Conservation (phyloP, 305 asterid genomes). For the Fraxinus floribunda region DNA sequence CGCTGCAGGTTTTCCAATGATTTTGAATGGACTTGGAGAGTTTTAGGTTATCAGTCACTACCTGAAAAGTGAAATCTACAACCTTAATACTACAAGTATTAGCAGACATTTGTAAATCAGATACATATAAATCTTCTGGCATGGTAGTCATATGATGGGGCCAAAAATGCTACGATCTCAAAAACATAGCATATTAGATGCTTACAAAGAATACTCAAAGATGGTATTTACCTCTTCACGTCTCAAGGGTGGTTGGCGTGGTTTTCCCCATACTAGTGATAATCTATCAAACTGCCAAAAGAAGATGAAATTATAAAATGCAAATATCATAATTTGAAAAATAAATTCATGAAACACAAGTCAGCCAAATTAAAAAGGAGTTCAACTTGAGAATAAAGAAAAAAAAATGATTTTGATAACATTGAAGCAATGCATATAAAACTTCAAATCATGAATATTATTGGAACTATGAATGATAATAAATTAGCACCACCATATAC, state of each 20-base stretch:
- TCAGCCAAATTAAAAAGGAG: not conserved
- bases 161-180: not conserved
- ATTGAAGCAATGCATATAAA: not conserved
- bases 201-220: not conserved
- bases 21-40: not conserved
- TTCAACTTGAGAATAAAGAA: not conserved
- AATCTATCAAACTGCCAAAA: conserved; percentile 68
- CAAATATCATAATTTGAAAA: not conserved
- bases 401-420: not conserved
- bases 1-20: not conserved
- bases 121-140: not conserved
- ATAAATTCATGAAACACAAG: not conserved
- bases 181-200: conserved; percentile 14
- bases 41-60: not conserved
- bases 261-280: conserved; percentile 96
- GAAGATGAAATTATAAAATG: conserved; percentile 15
- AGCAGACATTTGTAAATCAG: not conserved
- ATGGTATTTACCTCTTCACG: conserved; percentile 65
- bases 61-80: not conserved
- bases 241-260: conserved; percentile 89
- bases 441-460: conserved; percentile 7
- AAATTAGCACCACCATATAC: conserved; percentile 7
- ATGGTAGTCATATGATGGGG: not conserved
- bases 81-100: not conserved
- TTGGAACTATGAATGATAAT: not conserved